Base-by-base conservation (phyloP, 2,329 filamentous ascomycete genomes). In the Mollisiaceae sp. region DNA sequence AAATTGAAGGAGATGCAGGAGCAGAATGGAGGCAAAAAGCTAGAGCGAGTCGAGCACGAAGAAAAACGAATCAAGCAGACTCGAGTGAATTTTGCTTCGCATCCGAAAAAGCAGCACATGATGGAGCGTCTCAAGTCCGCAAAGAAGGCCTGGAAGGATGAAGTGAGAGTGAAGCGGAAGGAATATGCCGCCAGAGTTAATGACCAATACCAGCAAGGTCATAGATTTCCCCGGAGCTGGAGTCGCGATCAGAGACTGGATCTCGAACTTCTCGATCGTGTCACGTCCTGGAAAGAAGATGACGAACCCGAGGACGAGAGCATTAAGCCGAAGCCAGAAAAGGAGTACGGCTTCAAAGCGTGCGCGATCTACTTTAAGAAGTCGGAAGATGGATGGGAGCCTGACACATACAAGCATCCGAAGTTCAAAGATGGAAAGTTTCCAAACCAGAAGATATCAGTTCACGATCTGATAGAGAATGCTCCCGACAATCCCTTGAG, bases 361-460 rank as follows among this genome's bases (percentile, higher is more conserved):
- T 62, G 60, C 32, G 64, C 64, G 9, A 65, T 62, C 8, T 65
- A 65, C 35, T 65, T 65, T 41, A 65, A 62, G 54, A 65, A 62
- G 43, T 24, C 39, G n/a, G 39, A 65, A n/a, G 50, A 56, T 38
- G 63, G 63, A 15, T 65, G 59, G 59, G 11, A 59, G 20, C 50
- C 52, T 3, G 24, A 65, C 41, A 65, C 63, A 8, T 24, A 61
- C 36, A 54, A 52, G 6, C 59, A 65, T 59, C 38, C 38, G 8
- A 62, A 54, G 35, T 62, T 65, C 38, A 47, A 47, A 59, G 54
- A 61, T 12, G 59, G 41, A 4, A 63, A 65, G 18, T 65, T 65
- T 54, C 64, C 64, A 11, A 63, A 63, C 32, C 64, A 65, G 45
- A 65, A 65, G 32, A 62, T 65, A 20, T 50, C 60, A 8, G 64